A percentile compares a stretch with the other conserved stretches of the same genome.
phyloP scores from a whole-genome alignment of 345 rosid species.

The Luvunga scandens region DNA sequence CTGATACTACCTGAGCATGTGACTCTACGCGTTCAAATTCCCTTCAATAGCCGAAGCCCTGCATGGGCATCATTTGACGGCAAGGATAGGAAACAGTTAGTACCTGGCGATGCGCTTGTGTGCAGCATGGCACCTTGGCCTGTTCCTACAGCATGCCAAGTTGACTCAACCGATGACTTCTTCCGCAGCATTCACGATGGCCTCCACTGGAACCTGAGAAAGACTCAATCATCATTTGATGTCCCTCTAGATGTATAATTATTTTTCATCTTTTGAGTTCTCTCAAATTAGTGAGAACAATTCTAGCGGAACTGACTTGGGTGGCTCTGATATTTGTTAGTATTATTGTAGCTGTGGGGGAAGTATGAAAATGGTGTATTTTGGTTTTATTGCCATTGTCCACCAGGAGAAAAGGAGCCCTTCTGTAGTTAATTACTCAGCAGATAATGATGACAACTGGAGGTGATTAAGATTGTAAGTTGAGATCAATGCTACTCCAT shows the following conservation, averaged over 20 bases:
- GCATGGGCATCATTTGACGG: constrained; percentile 99
- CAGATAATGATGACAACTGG: not conserved
- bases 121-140: constrained; percentile 99
- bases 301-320: not conserved
- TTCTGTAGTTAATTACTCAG: constrained; percentile 1
- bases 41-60: constrained; percentile 84
- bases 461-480: not conserved
- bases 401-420: not conserved
- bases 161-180: constrained; percentile 83
- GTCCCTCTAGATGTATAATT: constrained; percentile 52
- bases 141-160: constrained; percentile 88
- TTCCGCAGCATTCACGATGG: constrained; percentile 91
- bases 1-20: constrained; percentile 94
- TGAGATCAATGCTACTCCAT: not conserved
- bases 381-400: not conserved
- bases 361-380: not conserved
- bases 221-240: constrained; percentile 78
- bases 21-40: constrained; percentile 81
- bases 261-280: not conserved
- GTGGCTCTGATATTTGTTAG: not conserved
- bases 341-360: not conserved
- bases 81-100: constrained; percentile 76
- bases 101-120: constrained; percentile 88
- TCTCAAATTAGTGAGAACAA: not conserved
- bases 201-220: constrained; percentile 94